Evolutionary conservation across 1,284 basidiomycete species (phyloP), one percentile per base, ranked within the genome.

Genomic region (Puccinia polysora): DNA sequence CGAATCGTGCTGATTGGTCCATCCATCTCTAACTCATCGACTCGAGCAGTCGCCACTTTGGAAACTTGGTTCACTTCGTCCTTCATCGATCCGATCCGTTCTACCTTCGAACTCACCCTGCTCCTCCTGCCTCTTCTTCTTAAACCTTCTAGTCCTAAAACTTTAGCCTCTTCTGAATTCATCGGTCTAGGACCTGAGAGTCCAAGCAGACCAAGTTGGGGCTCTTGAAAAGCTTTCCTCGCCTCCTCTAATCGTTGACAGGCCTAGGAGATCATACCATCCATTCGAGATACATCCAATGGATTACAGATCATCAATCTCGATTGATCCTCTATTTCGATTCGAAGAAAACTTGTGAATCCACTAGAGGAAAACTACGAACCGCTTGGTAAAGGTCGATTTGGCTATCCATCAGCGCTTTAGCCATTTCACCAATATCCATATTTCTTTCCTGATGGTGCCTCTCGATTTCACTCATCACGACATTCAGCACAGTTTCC

Each of bases 391-490:
- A 56, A 36, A 69, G 50, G 12, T 59, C 25, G 15, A 69, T 56
- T 69, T 69, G 67, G n/a, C n/a, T 28, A 49, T 69, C 67, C 10
- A 69, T 4, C 2, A 69, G 38, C 47, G 25, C 18, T 20, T n/a
- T 45, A 50, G 43, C 43, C 23, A 69, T 10, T 10, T 47, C 40
- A 15, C 28, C 4, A 25, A 59, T 12, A 60, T 69, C 67, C 8
- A 45, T 25, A 25, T 69, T 45, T 12, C 32, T 43, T 23, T 69
- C 67, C 28, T 69, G 53, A 38, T 69, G 67, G 25, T 49, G 47
- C 49, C 67, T 28, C 36, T 69, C 67, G n/a, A 69, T 50, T 45
- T 69, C 67, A 56, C 67, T 58, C 45, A 69, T 47, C 18, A 69
- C 45, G 0, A 69, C 67, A 30, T 69, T 69, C n/a, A 69, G 20